Evolutionary conservation across 1,139 yeast genomes (phyloP).

Genomic region (Blastobotrys persicus): DNA sequence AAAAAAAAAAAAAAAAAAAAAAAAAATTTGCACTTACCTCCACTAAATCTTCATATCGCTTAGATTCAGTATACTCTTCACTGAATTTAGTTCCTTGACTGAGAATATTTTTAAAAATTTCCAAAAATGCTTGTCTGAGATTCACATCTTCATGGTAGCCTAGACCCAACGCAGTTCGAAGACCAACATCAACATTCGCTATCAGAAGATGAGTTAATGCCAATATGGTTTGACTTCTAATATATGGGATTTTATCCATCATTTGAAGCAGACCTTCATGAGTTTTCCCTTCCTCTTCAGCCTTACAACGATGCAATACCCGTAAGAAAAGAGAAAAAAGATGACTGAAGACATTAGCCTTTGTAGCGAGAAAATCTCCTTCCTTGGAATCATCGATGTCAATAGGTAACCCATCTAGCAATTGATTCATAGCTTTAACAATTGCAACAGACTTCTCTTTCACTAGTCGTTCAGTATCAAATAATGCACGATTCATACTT

Average conservation of each 20-base stretch:
- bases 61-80: conserved; percentile 35
- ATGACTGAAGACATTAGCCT: conserved; percentile 64
- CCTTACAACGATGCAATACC: conserved; percentile 59
- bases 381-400: conserved; percentile 41
- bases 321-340: conserved; percentile 70
- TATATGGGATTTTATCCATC: conserved; percentile 20
- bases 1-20: no score
- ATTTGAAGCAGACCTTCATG: conserved; percentile 15
- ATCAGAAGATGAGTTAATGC: conserved; percentile 68
- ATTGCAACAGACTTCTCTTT: conserved; percentile 30
- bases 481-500: conserved; percentile 18
- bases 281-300: conserved; percentile 23
- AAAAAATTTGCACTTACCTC: conserved; percentile 18
- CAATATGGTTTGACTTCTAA: conserved; percentile 59
- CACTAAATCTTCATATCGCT: conserved; percentile 35
- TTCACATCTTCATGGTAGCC: conserved; percentile 70
- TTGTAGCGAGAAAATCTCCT: conserved; percentile 55
- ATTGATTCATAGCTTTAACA: conserved; percentile 26
- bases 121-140: conserved; percentile 68
- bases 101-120: conserved; percentile 70
- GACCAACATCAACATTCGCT: conserved; percentile 74
- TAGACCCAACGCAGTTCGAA: conserved; percentile 71
- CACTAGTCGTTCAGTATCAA: conserved; percentile 27
- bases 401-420: conserved; percentile 33
- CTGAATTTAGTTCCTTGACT: conserved; percentile 41